These are phyloP conservation scores for Lactarius sanguifluus DNA, from an alignment of 768 basidiomycete genomes.

Conservation along the genomic window DNA sequence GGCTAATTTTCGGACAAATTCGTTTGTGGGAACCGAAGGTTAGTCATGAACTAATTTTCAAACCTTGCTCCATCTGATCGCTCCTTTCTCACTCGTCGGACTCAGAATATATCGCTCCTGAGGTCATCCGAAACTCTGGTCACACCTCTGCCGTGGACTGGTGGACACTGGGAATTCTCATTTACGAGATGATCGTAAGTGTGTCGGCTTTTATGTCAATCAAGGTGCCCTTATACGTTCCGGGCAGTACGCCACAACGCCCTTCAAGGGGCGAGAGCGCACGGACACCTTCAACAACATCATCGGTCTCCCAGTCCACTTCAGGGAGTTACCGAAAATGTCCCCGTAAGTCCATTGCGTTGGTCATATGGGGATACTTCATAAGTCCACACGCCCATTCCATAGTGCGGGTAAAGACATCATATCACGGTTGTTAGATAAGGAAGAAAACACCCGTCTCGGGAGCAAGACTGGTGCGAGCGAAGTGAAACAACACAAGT, in stretches of 20 bases:
- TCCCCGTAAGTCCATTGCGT: constrained; percentile 37
- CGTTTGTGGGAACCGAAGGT: constrained; percentile 99
- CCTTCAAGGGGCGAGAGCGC: constrained; percentile 95
- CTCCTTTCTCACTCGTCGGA: constrained; percentile 26
- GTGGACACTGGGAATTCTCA: constrained; percentile 98
- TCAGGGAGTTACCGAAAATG: constrained; percentile 82
- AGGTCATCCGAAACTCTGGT: constrained; percentile 94
- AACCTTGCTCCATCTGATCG: constrained; percentile 20
- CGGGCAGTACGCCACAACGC: constrained; percentile 89
- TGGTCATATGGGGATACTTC: neutral
- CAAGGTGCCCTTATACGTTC: constrained; percentile 27
- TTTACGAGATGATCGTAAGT: constrained; percentile 99
- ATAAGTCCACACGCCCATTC: constrained; percentile 21
- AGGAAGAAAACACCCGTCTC: constrained; percentile 83
- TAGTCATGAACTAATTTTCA: constrained; percentile 24
- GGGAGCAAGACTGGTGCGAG: constrained; percentile 95
- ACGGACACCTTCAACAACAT: constrained; percentile 97
- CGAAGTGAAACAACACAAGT: constrained; percentile 98
- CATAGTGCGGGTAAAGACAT: constrained; percentile 84
- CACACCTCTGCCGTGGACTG: constrained; percentile 99
- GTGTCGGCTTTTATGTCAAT: constrained; percentile 22
- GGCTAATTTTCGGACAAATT: constrained; percentile 96
- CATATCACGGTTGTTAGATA: constrained; percentile 83
- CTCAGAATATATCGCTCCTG: constrained; percentile 97
- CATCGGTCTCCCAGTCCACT: constrained; percentile 78